Evolutionary conservation across 1,284 basidiomycete genomes (phyloP).

Genomic region (Trichosporon sp.): DNA sequence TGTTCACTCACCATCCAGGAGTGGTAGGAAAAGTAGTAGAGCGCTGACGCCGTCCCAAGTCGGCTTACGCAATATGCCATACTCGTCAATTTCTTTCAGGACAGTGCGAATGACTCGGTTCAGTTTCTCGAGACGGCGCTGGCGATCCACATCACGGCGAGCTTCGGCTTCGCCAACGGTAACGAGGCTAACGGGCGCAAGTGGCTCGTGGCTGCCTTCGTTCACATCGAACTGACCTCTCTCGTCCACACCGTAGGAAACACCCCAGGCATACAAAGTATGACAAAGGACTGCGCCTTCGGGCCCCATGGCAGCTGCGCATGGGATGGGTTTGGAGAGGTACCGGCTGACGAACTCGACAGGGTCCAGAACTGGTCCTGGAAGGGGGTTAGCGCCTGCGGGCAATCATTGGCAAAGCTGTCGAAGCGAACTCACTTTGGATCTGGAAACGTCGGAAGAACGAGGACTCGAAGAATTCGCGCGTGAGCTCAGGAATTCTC

Average conservation of each 20-base stretch:
- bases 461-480: slow-evolving; percentile 70
- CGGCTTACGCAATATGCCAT: slow-evolving; percentile 70
- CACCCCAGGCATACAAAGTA: slow-evolving; percentile 72
- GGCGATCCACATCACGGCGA: slow-evolving; percentile 44
- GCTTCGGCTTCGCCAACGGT: slow-evolving; percentile 31
- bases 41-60: slow-evolving; percentile 77
- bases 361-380: slow-evolving; percentile 53
- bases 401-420: background rate
- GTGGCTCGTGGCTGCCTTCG: slow-evolving; percentile 27
- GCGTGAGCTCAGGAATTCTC: slow-evolving; percentile 56
- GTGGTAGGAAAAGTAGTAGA: slow-evolving; percentile 67
- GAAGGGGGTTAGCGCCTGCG: background rate
- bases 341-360: slow-evolving; percentile 66
- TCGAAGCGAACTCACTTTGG: slow-evolving; percentile 58
- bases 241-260: slow-evolving; percentile 77
- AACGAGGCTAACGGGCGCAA: slow-evolving; percentile 21
- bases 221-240: slow-evolving; percentile 53
- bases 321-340: slow-evolving; percentile 43
- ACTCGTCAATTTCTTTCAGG: slow-evolving; percentile 68
- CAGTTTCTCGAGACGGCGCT: slow-evolving; percentile 48
- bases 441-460: slow-evolving; percentile 76
- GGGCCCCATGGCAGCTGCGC: slow-evolving; percentile 55
- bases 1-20: slow-evolving; percentile 63
- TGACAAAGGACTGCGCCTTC: slow-evolving; percentile 50
- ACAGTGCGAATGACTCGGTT: slow-evolving; percentile 64